phyloP scores from a whole-genome alignment of 495 filamentous ascomycete genomes.

The Hyaloscypha hepaticicola region DNA sequence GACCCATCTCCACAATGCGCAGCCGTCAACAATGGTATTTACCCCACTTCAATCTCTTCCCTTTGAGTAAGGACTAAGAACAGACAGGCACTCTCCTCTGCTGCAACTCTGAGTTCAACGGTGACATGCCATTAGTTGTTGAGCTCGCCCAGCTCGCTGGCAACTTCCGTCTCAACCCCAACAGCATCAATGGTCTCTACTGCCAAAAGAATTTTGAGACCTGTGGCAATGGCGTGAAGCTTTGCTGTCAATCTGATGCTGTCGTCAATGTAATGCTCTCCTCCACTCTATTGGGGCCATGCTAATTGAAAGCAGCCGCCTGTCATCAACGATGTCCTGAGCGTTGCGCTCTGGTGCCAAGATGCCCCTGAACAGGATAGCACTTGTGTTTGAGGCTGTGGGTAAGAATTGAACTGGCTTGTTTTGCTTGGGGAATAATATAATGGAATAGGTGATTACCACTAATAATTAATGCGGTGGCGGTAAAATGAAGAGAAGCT shows the following conservation, averaged over 20 bases:
- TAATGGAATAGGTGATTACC: no score
- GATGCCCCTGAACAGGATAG: slow-evolving; percentile 8
- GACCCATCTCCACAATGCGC: slow-evolving; percentile 33
- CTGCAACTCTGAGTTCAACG: slow-evolving; percentile 34
- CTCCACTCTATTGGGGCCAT: neutral
- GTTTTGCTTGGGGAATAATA: no score
- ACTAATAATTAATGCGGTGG: no score
- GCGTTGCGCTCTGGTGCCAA: slow-evolving; percentile 19
- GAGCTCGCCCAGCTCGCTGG: slow-evolving; percentile 29
- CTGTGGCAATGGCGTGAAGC: slow-evolving; percentile 29
- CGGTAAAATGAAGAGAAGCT: no score
- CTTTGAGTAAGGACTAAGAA: neutral
- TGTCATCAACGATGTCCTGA: slow-evolving; percentile 6
- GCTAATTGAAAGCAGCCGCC: neutral
- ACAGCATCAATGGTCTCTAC: slow-evolving; percentile 35
- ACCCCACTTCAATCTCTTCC: neutral
- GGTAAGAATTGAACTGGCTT: no score
- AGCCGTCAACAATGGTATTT: slow-evolving; percentile 28
- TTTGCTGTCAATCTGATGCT: slow-evolving; percentile 38
- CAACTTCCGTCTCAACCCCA: slow-evolving; percentile 34
- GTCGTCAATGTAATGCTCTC: slow-evolving; percentile 21
- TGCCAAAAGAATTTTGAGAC: slow-evolving; percentile 30
- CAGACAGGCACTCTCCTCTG: slow-evolving; percentile 28
- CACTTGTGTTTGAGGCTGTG: no score
- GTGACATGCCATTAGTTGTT: slow-evolving; percentile 34